Conservation (phyloP, 2,329 filamentous ascomycete genomes). For the Eurotiales sp. region DNA sequence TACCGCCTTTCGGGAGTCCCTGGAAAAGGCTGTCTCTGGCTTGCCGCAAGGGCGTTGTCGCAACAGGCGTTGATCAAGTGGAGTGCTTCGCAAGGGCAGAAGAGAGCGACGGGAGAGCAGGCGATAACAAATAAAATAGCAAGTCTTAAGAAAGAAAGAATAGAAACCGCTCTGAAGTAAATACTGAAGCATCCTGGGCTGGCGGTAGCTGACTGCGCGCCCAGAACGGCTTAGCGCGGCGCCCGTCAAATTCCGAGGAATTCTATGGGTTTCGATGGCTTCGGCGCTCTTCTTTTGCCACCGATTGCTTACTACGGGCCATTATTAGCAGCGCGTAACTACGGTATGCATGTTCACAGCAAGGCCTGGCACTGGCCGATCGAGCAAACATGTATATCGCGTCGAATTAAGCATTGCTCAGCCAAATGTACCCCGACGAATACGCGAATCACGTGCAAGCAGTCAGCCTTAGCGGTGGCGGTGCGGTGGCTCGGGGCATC, state of each 20-base stretch:
- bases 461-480: constrained; percentile 14
- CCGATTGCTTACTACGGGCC: no score
- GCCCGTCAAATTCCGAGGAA: constrained; percentile 10
- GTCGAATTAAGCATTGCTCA: no score
- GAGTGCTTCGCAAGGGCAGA: not conserved
- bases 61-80: no score
- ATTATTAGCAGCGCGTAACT: no score
- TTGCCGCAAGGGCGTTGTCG: no score
- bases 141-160: constrained; percentile 3
- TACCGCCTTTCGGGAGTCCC: constrained; percentile 6
- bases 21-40: no score
- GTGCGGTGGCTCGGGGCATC: not conserved
- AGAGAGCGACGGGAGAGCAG: constrained; percentile 1
- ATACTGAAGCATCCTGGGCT: not conserved
- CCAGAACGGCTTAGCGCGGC: constrained; percentile 8
- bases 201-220: not conserved
- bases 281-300: not conserved
- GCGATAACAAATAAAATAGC: no score
- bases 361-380: not conserved
- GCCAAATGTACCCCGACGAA: no score
- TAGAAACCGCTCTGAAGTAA: constrained; percentile 14
- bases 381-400: no score
- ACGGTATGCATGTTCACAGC: no score
- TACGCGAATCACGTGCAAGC: not conserved
- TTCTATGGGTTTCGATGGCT: constrained; percentile 14